Percentiles rank a stretch among this genome's conserved stretches.
Conservation (phyloP, 106 monocot species). For the Allium sativum region DNA sequence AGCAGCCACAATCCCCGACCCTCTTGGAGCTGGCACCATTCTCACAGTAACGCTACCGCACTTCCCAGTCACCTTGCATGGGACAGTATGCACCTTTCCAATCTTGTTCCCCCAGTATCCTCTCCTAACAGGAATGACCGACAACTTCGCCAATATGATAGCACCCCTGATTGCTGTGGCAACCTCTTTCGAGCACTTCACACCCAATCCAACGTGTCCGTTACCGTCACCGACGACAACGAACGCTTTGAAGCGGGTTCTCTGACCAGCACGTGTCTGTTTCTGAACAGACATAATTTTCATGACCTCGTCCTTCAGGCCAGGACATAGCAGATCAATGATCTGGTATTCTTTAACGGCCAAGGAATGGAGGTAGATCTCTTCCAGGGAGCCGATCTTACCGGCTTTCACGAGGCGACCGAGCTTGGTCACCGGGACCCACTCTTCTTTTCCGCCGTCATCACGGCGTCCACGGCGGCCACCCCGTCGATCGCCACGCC, state of each 20-base stretch:
- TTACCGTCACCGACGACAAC: conserved; percentile 48
- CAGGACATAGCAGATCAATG: conserved; percentile 10
- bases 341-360: conserved; percentile 47
- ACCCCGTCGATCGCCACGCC: conserved; percentile 12
- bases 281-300: conserved; percentile 24
- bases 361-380: conserved; percentile 54
- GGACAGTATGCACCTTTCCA: conserved; percentile 64
- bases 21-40: conserved; percentile 70
- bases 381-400: conserved; percentile 21
- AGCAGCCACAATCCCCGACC: conserved; percentile 67
- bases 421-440: conserved; percentile 47
- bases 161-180: conserved; percentile 38
- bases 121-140: conserved; percentile 48
- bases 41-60: conserved; percentile 67
- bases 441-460: conserved; percentile 19
- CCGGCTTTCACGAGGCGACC: conserved; percentile 36
- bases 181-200: conserved; percentile 50
- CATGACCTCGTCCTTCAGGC: conserved; percentile 21
- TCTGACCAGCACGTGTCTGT: conserved; percentile 15
- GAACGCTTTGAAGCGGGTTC: conserved; percentile 64
- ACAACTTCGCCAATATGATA: conserved; percentile 46
- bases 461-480: conserved; percentile 30
- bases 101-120: conserved; percentile 87
- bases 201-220: conserved; percentile 41
- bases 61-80: conserved; percentile 75